Evolutionary conservation across 495 filamentous ascomycete genomes (phyloP).

Genomic region (Immersiella caudata): DNA sequence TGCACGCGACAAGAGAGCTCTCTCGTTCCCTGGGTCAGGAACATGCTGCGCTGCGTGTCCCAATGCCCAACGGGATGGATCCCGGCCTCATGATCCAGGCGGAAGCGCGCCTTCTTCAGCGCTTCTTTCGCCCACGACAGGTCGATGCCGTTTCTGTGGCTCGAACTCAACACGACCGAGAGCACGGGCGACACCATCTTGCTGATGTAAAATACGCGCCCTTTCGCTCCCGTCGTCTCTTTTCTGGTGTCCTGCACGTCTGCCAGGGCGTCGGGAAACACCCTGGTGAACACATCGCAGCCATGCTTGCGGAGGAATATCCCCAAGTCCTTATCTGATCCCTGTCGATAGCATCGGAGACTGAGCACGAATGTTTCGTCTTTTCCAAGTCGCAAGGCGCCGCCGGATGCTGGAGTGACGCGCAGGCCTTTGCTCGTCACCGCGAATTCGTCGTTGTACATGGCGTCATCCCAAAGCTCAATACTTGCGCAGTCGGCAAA

Average conservation of each 20-base stretch:
- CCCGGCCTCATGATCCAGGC: neutral
- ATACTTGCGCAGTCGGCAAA: constrained; percentile 18
- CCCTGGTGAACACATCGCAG: constrained; percentile 28
- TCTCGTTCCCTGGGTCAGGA: constrained; percentile 23
- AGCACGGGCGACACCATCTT: constrained; percentile 25
- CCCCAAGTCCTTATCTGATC: constrained; percentile 12
- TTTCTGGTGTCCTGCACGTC: neutral
- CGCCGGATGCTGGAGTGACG: constrained; percentile 18
- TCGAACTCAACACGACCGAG: constrained; percentile 21
- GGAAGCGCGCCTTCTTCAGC: constrained; percentile 1
- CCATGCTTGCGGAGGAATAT: constrained; percentile 30
- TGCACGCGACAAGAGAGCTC: constrained; percentile 5
- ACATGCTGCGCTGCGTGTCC: constrained; percentile 24
- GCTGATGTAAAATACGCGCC: constrained; percentile 23
- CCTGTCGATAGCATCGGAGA: constrained; percentile 18
- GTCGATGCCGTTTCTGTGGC: constrained; percentile 25
- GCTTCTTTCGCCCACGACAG: constrained; percentile 14
- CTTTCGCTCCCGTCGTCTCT: constrained; percentile 6
- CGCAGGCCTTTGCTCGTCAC: constrained; percentile 27
- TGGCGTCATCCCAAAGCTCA: constrained; percentile 14
- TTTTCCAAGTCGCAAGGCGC: constrained; percentile 8
- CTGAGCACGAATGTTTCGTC: constrained; percentile 26
- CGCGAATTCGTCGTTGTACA: constrained; percentile 25
- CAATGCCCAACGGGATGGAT: constrained; percentile 25
- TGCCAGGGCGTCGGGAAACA: constrained; percentile 17